Evolutionary conservation across 345 rosid genomes (phyloP).

Genomic region (Linum lewisii): DNA sequence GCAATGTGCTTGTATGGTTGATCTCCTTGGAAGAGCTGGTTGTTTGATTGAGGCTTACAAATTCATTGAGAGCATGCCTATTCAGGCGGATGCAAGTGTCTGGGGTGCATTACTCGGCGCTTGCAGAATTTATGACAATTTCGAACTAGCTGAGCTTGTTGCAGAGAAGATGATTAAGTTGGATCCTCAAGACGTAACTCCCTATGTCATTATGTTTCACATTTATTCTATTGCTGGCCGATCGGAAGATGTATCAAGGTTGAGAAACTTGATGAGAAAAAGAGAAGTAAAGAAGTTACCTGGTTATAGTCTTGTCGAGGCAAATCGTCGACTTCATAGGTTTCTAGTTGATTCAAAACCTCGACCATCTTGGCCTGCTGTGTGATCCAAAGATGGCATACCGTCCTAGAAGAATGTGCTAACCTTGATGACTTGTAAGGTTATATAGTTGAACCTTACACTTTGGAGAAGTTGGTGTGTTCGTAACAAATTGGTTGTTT

Average conservation of each 20-base stretch:
- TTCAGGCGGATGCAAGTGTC: background rate
- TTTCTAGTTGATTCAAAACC: background rate
- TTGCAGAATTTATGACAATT: background rate
- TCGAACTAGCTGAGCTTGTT: too few relatives aligned
- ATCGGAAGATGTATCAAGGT: background rate
- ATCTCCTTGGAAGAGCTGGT: background rate
- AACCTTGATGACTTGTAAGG: too few relatives aligned
- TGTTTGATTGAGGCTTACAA: background rate
- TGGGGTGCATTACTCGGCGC: background rate
- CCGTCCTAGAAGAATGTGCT: too few relatives aligned
- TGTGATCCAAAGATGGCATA: too few relatives aligned
- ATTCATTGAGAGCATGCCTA: background rate
- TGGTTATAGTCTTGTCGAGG: background rate
- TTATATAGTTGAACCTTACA: too few relatives aligned
- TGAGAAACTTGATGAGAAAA: background rate
- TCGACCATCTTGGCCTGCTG: background rate
- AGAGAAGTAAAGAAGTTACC: too few relatives aligned
- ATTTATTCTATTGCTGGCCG: too few relatives aligned
- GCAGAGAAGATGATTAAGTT: too few relatives aligned
- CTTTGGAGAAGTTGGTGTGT: too few relatives aligned
- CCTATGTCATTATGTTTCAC: background rate
- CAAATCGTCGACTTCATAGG: background rate
- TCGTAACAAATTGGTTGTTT: too few relatives aligned
- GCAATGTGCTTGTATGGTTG: background rate
- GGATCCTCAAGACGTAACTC: background rate